Base-by-base conservation (phyloP, 805 yeast genomes). In the Barnettozyma siamensis region DNA sequence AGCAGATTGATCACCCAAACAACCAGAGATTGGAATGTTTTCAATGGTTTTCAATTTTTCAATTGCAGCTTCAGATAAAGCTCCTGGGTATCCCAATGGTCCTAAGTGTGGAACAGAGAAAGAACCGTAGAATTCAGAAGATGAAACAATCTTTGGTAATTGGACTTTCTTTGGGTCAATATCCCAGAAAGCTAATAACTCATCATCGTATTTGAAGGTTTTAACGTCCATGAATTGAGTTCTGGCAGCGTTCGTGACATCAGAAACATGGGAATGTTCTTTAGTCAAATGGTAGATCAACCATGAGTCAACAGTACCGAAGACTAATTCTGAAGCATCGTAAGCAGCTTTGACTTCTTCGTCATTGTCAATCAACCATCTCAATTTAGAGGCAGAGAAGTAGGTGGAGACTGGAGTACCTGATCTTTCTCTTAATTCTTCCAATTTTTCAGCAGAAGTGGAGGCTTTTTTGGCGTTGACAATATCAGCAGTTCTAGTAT, bases 221-320 rank as follows among this genome's bases (percentile, higher is more conserved):
- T 78, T 79, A 48, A 89, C 73, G 63, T 88, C 80, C 91, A 89
- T 83, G 59, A 89, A 80, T 68, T 83, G 83, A 9, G 97, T 88
- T 60, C 98, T 75, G 33, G 93, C 79, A 13, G 97, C 97, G 62
- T 89, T 89, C 40, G 96, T 81, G 21, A 88, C 80, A 63, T 89
- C 98, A 1, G 96, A 80, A 35, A 85, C 82, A 59, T 76, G 86
- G 0, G 81, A 62, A 38, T 75, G 72, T 54, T 82, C 82, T 53
- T 71, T 70, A 26, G 96, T 84, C 60, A 89, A 67, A 57, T 88
- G 83, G 64, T 85, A 87, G 46, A 89, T 78, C 47, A 89, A 73
- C 98, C 98, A 89, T 16, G 95, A 79, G 63, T 89, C 98, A 34
- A 91, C 83, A 21, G 97, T 89, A 44, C 96, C 96, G 59, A 88